phyloP scores from a whole-genome alignment of 2,329 filamentous ascomycete species.

The Colletotrichum ledebouriae region DNA sequence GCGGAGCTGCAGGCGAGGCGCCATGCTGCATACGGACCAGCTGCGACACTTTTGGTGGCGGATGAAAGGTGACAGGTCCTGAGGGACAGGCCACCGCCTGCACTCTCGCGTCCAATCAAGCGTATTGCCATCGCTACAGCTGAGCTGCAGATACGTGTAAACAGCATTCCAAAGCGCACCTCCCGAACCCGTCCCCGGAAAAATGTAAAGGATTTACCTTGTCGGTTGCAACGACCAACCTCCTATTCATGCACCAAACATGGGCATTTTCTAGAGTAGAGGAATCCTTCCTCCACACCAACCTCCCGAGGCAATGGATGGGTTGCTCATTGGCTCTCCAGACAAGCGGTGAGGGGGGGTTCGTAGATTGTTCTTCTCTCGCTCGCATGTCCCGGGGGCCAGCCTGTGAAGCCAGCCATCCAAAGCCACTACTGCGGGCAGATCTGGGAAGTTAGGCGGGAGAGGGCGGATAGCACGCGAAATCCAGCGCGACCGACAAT shows the following conservation, averaged over 20 bases:
- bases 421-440: slow-evolving; percentile 10
- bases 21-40: slow-evolving; percentile 29
- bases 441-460: slow-evolving; percentile 13
- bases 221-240: slow-evolving; percentile 29
- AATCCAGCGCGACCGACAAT: neutral
- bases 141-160: slow-evolving; percentile 18
- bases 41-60: slow-evolving; percentile 29
- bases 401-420: slow-evolving; percentile 21
- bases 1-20: slow-evolving; percentile 4
- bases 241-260: slow-evolving; percentile 24
- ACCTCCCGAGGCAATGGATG: slow-evolving; percentile 19
- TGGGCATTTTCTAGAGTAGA: neutral
- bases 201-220: slow-evolving; percentile 24
- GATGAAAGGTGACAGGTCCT: slow-evolving; percentile 33
- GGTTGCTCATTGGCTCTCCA: slow-evolving; percentile 28
- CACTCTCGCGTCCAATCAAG: slow-evolving; percentile 28
- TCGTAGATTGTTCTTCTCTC: slow-evolving; percentile 9
- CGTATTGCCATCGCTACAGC: slow-evolving; percentile 19
- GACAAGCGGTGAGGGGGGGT: slow-evolving; percentile 26
- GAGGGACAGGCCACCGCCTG: slow-evolving; percentile 17
- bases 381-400: neutral
- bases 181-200: slow-evolving; percentile 22
- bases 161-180: neutral
- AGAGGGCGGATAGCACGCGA: slow-evolving; percentile 4
- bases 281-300: neutral